phyloP scores from a whole-genome alignment of 768 basidiomycete genomes.

The Russula ochroleuca region DNA sequence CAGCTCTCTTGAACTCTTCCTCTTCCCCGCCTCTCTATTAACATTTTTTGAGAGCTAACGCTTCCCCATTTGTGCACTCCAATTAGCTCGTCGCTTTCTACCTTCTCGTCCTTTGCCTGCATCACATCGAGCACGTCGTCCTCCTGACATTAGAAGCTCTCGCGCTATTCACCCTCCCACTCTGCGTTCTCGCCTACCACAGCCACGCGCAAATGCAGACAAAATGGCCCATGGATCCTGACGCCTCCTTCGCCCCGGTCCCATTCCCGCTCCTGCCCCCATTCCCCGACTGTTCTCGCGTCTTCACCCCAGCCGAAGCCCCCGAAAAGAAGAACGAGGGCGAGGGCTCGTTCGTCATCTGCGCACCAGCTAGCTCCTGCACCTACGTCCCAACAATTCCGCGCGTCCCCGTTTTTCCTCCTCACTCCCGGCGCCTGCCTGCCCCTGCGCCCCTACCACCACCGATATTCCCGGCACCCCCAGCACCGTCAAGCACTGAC shows the following conservation, averaged over 20 bases:
- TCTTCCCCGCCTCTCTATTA: too few species aligned
- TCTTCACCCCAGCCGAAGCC: background rate
- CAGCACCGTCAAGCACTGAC: background rate
- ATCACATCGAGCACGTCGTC: background rate
- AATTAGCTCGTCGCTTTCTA: slow-evolving; percentile 2
- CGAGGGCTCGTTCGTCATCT: background rate
- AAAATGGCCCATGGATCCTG: background rate
- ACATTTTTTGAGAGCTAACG: slow-evolving; percentile 5
- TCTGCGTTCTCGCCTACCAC: slow-evolving; percentile 5
- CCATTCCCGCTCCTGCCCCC: background rate
- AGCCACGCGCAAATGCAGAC: slow-evolving; percentile 11
- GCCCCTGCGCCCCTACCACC: background rate
- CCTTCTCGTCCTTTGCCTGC: background rate
- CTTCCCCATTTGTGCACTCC: background rate
- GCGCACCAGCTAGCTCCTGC: background rate
- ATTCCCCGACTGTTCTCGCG: background rate
- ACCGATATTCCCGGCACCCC: background rate
- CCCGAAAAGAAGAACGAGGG: background rate
- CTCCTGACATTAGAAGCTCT: background rate
- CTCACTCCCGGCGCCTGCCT: background rate
- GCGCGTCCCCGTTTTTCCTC: background rate
- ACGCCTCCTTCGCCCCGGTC: background rate
- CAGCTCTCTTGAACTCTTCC: background rate
- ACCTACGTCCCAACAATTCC: background rate
- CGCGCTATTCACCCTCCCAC: slow-evolving; percentile 5